Conservation (phyloP, 1,284 basidiomycete genomes). For the Mycena sp. region DNA sequence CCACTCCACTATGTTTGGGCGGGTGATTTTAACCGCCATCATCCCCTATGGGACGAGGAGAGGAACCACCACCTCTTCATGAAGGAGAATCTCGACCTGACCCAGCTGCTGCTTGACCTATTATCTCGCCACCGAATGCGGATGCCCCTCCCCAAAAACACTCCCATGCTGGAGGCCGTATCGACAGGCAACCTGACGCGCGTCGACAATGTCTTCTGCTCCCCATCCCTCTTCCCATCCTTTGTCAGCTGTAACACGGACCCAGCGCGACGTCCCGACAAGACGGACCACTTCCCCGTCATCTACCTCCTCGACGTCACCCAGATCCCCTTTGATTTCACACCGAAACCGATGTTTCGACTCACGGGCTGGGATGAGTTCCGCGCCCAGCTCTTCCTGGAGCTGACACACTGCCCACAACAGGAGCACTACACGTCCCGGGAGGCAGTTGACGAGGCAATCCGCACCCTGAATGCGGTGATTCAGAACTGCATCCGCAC, state of each 20-base stretch:
- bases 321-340: not conserved
- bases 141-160: slow-evolving; percentile 38
- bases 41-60: slow-evolving; percentile 56
- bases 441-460: not conserved
- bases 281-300: slow-evolving; percentile 46
- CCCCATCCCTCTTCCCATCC: slow-evolving; percentile 17
- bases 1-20: slow-evolving; percentile 43
- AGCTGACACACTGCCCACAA: not conserved
- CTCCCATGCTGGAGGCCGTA: slow-evolving; percentile 40
- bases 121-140: slow-evolving; percentile 36
- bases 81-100: not conserved
- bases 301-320: slow-evolving; percentile 30
- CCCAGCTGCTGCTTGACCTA: slow-evolving; percentile 34
- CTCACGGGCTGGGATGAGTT: slow-evolving; percentile 31
- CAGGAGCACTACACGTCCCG: not conserved
- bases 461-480: not conserved
- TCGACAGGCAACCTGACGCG: slow-evolving; percentile 38
- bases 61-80: slow-evolving; percentile 50
- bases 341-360: slow-evolving; percentile 28
- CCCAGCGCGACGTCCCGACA: slow-evolving; percentile 21
- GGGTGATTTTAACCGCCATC: slow-evolving; percentile 62
- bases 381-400: not conserved
- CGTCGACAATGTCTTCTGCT: slow-evolving; percentile 46
- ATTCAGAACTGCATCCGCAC: not conserved
- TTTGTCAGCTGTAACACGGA: slow-evolving; percentile 35